Conservation (phyloP, 306 rosid genomes). For the Erythrophleum fordii region DNA sequence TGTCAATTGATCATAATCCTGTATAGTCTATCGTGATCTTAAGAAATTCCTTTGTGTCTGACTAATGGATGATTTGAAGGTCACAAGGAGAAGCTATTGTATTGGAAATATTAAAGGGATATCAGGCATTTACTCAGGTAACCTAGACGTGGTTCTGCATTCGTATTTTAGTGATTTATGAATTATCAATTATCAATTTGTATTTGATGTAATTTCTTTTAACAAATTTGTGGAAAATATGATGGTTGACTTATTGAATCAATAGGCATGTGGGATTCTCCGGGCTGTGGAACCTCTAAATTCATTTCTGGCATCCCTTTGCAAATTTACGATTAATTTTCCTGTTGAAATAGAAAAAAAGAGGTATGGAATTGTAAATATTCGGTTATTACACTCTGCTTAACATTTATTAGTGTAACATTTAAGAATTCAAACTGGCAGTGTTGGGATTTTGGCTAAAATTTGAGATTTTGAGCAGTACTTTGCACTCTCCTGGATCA, state of each 20-base stretch:
- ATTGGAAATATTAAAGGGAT: slow-evolving; percentile 94
- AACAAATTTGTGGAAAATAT: slow-evolving; percentile 19
- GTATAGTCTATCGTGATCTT: slow-evolving; percentile 19
- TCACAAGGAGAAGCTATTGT: slow-evolving; percentile 99
- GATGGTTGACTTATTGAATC: slow-evolving; percentile 38
- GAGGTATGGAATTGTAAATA: slow-evolving; percentile 59
- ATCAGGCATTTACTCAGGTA: slow-evolving; percentile 99
- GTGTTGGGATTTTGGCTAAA: slow-evolving; percentile 47
- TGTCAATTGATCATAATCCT: background rate
- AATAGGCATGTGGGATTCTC: slow-evolving; percentile 96
- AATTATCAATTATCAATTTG: slow-evolving; percentile 37
- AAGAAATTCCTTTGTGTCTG: slow-evolving; percentile 30
- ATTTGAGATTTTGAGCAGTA: slow-evolving; percentile 62
- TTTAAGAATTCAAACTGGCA: slow-evolving; percentile 40
- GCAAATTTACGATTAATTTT: slow-evolving; percentile 94
- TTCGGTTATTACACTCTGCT: slow-evolving; percentile 12
- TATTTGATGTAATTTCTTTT: background rate
- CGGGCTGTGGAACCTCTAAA: slow-evolving; percentile 93
- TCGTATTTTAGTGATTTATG: slow-evolving; percentile 7
- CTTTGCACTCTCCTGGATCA: slow-evolving; percentile 79
- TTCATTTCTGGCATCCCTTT: slow-evolving; percentile 96
- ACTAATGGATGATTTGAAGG: slow-evolving; percentile 58
- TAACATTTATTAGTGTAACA: slow-evolving; percentile 31
- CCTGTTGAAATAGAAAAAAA: slow-evolving; percentile 80
- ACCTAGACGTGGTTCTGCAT: slow-evolving; percentile 2